Evolutionary conservation across 805 yeast species (phyloP), one percentile per base, ranked within the genome.

Genomic region (Maudiozyma barnettii): DNA sequence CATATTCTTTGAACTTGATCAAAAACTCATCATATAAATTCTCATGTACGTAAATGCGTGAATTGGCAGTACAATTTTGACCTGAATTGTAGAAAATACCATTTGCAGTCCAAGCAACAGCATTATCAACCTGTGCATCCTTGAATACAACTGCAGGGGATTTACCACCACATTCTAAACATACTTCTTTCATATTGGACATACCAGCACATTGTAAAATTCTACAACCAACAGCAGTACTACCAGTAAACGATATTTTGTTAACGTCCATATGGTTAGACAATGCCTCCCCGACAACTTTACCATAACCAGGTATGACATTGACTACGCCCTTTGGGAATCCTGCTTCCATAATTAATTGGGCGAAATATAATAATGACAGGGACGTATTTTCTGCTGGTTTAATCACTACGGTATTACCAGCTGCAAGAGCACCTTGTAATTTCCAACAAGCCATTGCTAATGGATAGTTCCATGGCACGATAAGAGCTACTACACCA

Each of bases 11-110:
- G 49, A 76, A 75, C 51, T 63, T 67, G 33, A 60, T 60, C n/a
- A 75, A 52, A 47, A 75, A 68, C 54, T 68, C 65, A 45, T 76
- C 79, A 62, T 75, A 75, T 45, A 76, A 58, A 19, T 65, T 69
- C 47, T 73, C 75, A 52, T 77, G 79, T 46, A 77, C 70, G 55
- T 74, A 74, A 43, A 77, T 63, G 59, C 82, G 70, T 19, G 81
- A 76, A 54, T 78, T 78, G 29, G 81, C 79, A 49, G 79, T 74
- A 61, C 82, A 77, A 53, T 77, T 78, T 62, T 77, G 79, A 54
- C 82, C 81, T 31, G 78, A 68, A 62, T 76, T 77, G 66, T 68
- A 75, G 65, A 71, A 75, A 48, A 77, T 76, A 52, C 79, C 80
- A 21, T 65, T 53, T 40, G 67, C 68, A 2, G 72, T 73, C 72